Base-by-base conservation (phyloP, 441 rosid genomes). In the Populus trichocarpa region DNA sequence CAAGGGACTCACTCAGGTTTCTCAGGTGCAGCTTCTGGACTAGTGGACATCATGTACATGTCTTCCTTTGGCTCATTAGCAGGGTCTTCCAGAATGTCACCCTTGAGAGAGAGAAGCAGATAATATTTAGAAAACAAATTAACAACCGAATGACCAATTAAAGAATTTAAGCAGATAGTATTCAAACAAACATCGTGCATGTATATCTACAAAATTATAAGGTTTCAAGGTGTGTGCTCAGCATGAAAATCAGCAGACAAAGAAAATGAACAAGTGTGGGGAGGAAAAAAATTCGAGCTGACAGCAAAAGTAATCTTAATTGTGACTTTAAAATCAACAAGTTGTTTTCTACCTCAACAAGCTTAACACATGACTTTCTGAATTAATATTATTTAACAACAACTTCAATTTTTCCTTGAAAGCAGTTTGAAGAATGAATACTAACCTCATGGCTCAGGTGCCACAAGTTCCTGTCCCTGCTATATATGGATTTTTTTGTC, bases 61-160 rank as follows among this genome's bases (percentile, higher is more conserved):
- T 96, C 97, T 81, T 88, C 89, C 81, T 90, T 88, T 0, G 99
- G 97, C 89, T 94, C 97, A 67, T 88, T 92, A 33, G 91, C 93
- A 9, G 98, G 99, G 80, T 96, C 96, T 88, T 96, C 98, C 84
- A 96, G 84, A 57, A 96, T 87, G 84, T 96, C 99, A 70, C 99
- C 97, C 97, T 83, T 38, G 70, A 68, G 77, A 76, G 46, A 75
- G 30, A 36, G 26, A 20, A 22, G 22, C n/a, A 70, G 20, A 53
- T 16, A 67, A 63, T 8, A 65, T 32, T 20, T 18, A 6, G 14
- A 33, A 53, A 59, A 33, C 2, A 35, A 68, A n/a, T 53, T 32
- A 50, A 73, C 46, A 14, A 32, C 33, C 23, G 10, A 6, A 38
- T 69, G 50, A 18, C 23, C 7, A 20, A n/a, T 65, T 53, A n/a